Percentiles rank a stretch among this genome's conserved stretches.
Conservation (phyloP, 345 rosid species). For the Orychophragmus violaceus region DNA sequence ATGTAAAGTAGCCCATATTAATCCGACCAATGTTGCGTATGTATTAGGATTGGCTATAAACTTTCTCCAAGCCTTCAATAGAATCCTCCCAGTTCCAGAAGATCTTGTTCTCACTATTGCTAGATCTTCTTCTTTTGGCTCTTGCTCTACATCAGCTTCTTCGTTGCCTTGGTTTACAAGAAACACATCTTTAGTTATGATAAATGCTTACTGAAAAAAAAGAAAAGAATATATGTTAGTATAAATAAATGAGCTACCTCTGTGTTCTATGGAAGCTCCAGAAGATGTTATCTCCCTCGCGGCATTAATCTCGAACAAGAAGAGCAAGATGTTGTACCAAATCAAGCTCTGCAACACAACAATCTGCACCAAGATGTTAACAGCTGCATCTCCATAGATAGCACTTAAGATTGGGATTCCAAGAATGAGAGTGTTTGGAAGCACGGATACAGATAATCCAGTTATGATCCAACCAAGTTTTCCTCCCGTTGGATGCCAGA, state of each 20-base stretch:
- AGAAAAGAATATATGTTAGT: neutral
- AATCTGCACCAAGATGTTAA: conserved; percentile 55
- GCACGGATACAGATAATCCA: conserved; percentile 61
- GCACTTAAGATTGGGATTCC: conserved; percentile 74
- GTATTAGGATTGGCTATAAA: conserved; percentile 74
- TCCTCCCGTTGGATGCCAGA: conserved; percentile 37
- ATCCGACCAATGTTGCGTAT: conserved; percentile 59
- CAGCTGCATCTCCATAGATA: conserved; percentile 65
- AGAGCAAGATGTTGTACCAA: conserved; percentile 74
- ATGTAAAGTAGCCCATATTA: conserved; percentile 75
- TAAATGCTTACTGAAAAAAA: neutral
- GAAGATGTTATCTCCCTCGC: conserved; percentile 36
- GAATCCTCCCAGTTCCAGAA: conserved; percentile 35
- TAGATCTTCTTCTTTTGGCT: conserved; percentile 39
- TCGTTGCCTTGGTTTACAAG: conserved; percentile 21
- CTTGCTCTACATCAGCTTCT: conserved; percentile 39
- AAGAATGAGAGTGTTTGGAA: conserved; percentile 79
- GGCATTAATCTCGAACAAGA: conserved; percentile 66
- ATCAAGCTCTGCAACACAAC: conserved; percentile 72
- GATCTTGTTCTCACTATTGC: conserved; percentile 38
- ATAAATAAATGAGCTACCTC: conserved; percentile 37
- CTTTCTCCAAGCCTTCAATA: conserved; percentile 59
- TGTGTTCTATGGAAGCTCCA: conserved; percentile 34
- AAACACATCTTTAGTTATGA: conserved; percentile 3
- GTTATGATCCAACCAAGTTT: conserved; percentile 59